A percentile compares a stretch with the other conserved stretches of the same genome.
Conservation (phyloP, 495 filamentous ascomycete species). For the Podospora didyma region DNA sequence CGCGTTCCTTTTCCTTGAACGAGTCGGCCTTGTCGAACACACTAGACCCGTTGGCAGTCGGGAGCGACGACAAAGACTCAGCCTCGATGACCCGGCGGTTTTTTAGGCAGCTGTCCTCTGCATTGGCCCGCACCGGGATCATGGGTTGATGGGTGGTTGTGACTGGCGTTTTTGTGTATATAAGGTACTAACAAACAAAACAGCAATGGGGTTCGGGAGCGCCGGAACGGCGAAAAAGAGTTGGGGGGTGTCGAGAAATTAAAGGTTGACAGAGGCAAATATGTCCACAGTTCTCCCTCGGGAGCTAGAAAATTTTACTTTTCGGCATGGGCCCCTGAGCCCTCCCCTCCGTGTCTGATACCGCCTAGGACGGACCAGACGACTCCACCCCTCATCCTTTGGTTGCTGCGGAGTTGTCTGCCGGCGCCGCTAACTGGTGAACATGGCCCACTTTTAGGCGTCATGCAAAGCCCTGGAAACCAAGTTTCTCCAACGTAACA, state of each 20-base stretch:
- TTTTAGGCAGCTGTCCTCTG: conserved; percentile 43
- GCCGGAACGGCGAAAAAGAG: no score
- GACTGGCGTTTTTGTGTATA: no score
- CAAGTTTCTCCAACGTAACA: not conserved
- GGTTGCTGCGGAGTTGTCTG: not conserved
- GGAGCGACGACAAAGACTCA: conserved; percentile 6
- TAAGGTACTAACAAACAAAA: no score
- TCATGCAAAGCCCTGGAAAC: not conserved
- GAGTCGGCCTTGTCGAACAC: not conserved
- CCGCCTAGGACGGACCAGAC: conserved; percentile 18
- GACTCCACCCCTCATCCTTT: not conserved
- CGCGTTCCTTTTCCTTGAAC: not conserved
- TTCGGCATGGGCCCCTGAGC: no score
- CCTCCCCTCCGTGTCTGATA: no score
- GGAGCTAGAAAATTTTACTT: no score
- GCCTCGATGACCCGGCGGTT: conserved; percentile 26
- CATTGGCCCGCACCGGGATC: conserved; percentile 25
- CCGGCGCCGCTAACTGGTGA: not conserved
- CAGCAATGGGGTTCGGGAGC: no score
- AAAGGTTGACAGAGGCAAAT: no score
- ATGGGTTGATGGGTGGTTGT: conserved; percentile 3
- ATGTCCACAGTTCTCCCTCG: no score
- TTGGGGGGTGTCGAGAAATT: no score
- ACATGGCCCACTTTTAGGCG: not conserved
- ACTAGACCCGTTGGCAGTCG: conserved; percentile 4